Conservation (phyloP, 305 asterid species). For the Euphrasia arctica region DNA sequence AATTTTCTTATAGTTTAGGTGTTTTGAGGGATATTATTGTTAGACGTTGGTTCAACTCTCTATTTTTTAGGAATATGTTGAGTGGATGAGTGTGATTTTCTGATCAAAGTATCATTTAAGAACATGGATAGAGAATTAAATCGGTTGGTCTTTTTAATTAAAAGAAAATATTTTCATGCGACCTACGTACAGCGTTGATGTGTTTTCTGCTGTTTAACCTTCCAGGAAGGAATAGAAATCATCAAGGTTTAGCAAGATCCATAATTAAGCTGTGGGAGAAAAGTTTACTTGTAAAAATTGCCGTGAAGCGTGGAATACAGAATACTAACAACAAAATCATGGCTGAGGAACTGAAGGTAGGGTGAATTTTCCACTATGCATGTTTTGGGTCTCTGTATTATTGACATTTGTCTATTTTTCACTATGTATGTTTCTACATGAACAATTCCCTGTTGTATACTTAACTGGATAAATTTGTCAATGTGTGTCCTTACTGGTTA, state of each 20-base stretch:
- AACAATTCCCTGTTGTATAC: not conserved
- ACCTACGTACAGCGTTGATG: no score
- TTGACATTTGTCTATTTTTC: constrained; percentile 1
- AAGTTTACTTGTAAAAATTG: constrained; percentile 91
- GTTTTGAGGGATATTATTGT: no score
- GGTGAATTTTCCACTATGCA: not conserved
- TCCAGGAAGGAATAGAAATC: constrained; percentile 92
- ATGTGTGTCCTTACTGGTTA: not conserved
- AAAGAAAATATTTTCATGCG: no score
- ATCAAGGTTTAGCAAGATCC: constrained; percentile 93
- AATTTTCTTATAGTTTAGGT: no score
- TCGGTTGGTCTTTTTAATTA: no score
- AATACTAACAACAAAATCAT: constrained; percentile 94
- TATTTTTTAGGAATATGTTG: no score
- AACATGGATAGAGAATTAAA: no score
- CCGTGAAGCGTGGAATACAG: constrained; percentile 99
- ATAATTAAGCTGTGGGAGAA: constrained; percentile 96
- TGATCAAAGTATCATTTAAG: no score
- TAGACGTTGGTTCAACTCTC: no score
- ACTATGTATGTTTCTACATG: not conserved
- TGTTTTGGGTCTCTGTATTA: constrained; percentile 12
- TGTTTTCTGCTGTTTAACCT: constrained; percentile 18
- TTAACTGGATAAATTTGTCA: not conserved
- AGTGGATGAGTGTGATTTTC: no score
- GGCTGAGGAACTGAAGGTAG: constrained; percentile 99